Conservation (phyloP, 139 green algal species). For the Mesotaenium endlicherianum region DNA sequence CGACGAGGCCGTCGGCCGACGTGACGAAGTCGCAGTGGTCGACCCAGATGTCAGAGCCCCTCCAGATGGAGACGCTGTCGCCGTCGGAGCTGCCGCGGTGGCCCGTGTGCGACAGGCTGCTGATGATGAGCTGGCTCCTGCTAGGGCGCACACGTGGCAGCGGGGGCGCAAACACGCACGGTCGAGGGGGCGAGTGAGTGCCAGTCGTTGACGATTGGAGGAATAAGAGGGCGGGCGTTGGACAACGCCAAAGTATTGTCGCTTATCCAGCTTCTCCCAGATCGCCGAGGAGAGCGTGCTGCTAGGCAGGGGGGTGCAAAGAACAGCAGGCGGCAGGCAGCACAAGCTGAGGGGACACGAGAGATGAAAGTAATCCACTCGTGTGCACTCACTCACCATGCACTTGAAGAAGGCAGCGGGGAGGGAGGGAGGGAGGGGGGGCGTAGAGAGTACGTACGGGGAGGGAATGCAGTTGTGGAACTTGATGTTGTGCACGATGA, state of each 20-base stretch:
- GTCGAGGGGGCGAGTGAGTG: no score
- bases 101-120: neutral
- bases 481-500: neutral
- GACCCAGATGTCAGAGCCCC: neutral
- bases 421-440: neutral
- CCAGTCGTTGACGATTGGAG: no score
- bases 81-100: neutral
- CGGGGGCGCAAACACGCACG: no score
- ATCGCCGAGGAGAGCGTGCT: neutral
- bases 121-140: neutral
- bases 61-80: neutral
- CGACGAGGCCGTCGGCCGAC: neutral
- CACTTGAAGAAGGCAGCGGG: neutral
- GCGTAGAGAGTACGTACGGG: neutral
- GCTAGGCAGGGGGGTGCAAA: neutral
- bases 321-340: neutral
- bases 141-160: no score
- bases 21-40: slow-evolving; percentile 14
- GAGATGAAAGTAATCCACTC: neutral
- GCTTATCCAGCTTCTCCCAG: no score
- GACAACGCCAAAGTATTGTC: neutral
- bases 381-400: neutral
- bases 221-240: neutral
- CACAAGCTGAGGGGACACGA: neutral
- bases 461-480: neutral